phyloP scores from a whole-genome alignment of 371 early-diverging fungal genomes.

The Paraphysoderma sedebokerense region DNA sequence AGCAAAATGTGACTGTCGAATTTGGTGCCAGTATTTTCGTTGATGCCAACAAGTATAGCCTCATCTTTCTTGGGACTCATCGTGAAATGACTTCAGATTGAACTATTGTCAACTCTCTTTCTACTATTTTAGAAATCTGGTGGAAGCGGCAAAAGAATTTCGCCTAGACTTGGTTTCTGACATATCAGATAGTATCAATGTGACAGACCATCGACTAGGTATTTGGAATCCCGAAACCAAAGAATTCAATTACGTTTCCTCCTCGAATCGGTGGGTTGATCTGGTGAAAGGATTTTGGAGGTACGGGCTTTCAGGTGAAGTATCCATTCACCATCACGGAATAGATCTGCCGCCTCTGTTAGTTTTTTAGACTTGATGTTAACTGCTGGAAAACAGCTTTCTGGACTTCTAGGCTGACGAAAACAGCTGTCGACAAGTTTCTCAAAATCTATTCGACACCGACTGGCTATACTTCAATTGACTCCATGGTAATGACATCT shows the following conservation, averaged over 20 bases:
- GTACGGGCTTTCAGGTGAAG: background rate
- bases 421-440: constrained; percentile 4
- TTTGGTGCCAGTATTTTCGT: constrained; percentile 45
- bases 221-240: too few species aligned
- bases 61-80: too few species aligned
- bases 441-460: constrained; percentile 9
- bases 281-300: background rate
- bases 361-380: constrained; percentile 29
- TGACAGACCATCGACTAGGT: too few species aligned
- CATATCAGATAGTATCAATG: constrained; percentile 10
- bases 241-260: too few species aligned
- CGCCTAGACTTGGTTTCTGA: constrained; percentile 10
- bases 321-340: too few species aligned
- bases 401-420: background rate
- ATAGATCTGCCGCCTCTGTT: too few species aligned
- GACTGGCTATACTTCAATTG: constrained; percentile 8
- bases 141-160: constrained; percentile 30
- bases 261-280: background rate
- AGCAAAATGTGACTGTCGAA: constrained; percentile 11
- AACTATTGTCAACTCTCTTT: background rate
- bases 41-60: constrained; percentile 18
- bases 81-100: background rate
- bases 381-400: constrained; percentile 14
- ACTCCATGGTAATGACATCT: constrained; percentile 9
- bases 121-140: constrained; percentile 12